phyloP scores from a whole-genome alignment of 2,329 filamentous ascomycete species.

The Hypomyces rosellus region DNA sequence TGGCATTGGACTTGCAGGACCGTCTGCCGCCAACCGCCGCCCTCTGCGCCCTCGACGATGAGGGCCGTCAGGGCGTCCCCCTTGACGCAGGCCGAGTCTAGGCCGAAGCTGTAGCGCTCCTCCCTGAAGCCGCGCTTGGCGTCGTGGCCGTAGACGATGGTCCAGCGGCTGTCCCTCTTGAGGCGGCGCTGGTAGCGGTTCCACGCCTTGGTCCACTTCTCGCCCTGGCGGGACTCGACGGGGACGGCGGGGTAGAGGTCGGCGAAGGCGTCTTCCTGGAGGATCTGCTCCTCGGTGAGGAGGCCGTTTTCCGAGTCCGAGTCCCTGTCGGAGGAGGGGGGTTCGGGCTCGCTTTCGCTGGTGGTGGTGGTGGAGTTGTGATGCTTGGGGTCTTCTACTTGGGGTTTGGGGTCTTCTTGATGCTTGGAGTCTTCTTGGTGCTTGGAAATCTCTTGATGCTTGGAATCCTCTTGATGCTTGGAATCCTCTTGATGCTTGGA shows the following conservation, averaged over 20 bases:
- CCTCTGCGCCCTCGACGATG: constrained; percentile 53
- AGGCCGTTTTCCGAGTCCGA: not conserved
- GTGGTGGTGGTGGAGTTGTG: too few relatives aligned
- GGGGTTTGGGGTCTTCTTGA: too few relatives aligned
- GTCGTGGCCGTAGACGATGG: constrained; percentile 86
- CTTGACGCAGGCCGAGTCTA: constrained; percentile 77
- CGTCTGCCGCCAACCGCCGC: constrained; percentile 28
- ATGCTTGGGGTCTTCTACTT: constrained; percentile 3
- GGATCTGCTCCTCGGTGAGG: not conserved
- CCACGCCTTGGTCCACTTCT: constrained; percentile 63
- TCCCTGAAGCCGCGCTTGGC: constrained; percentile 59
- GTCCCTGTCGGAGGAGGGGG: too few relatives aligned
- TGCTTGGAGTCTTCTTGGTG: constrained; percentile 14
- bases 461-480: constrained; percentile 13
- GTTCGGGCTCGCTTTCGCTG: too few relatives aligned
- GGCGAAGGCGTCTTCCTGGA: constrained; percentile 11
- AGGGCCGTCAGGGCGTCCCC: constrained; percentile 72
- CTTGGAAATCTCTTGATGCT: constrained; percentile 14
- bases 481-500: constrained; percentile 13
- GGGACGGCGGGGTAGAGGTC: constrained; percentile 30
- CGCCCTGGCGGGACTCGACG: constrained; percentile 43
- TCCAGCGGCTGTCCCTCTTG: constrained; percentile 38
- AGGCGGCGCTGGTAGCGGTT: constrained; percentile 41
- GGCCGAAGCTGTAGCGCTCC: constrained; percentile 67
- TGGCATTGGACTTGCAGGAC: constrained; percentile 38